phyloP scores from a whole-genome alignment of 2,329 filamentous ascomycete genomes.

The Colletotrichum incanum region DNA sequence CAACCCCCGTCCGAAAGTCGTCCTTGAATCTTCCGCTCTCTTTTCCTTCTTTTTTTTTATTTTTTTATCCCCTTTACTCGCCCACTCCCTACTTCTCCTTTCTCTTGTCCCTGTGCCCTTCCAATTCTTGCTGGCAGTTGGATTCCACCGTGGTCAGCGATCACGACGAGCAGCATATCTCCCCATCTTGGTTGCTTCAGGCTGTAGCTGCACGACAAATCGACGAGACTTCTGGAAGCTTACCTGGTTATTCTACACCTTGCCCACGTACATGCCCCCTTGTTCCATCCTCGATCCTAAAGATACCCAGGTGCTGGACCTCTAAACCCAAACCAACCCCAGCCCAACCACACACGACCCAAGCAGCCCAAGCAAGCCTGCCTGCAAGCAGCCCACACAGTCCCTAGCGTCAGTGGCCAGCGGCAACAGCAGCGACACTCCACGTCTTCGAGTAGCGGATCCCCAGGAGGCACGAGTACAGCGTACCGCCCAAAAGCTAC shows the following conservation, averaged over 20 bases:
- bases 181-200: neutral
- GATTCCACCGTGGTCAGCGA: neutral
- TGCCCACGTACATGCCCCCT: slow-evolving; percentile 23
- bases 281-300: slow-evolving; percentile 25
- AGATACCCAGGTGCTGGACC: slow-evolving; percentile 32
- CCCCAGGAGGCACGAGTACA: slow-evolving; percentile 38
- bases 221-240: slow-evolving; percentile 27
- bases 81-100: neutral
- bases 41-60: neutral
- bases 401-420: neutral
- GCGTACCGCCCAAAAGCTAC: slow-evolving; percentile 34
- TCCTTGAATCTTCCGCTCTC: slow-evolving; percentile 18
- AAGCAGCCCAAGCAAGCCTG: neutral
- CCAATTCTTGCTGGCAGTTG: too few relatives aligned
- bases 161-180: neutral
- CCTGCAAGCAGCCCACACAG: slow-evolving; percentile 15
- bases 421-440: neutral
- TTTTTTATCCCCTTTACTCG: neutral
- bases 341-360: slow-evolving; percentile 3
- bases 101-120: neutral
- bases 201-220: neutral
- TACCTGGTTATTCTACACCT: slow-evolving; percentile 7
- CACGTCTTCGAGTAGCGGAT: slow-evolving; percentile 21
- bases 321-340: slow-evolving; percentile 30
- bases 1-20: slow-evolving; percentile 24